These are phyloP conservation scores for Solanum chmielewskii DNA, from an alignment of 257 asterid species.

Conservation along the genomic window DNA sequence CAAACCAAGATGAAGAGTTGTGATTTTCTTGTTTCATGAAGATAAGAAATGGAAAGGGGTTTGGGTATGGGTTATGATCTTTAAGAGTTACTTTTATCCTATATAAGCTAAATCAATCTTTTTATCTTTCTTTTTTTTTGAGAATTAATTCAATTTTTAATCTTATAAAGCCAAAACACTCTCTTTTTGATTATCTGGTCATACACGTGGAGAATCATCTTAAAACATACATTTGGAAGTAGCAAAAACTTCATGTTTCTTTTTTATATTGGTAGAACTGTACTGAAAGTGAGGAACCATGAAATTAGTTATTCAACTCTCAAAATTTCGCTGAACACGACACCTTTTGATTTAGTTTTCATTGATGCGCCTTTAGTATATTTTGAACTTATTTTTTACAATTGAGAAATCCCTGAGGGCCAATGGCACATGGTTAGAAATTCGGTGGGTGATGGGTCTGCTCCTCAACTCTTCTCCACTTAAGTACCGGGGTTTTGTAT, in stretches of 20 bases:
- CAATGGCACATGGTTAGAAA: not conserved
- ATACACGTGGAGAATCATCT: not conserved
- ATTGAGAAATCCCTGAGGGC: not conserved
- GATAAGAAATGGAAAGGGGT: not conserved
- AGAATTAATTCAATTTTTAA: not conserved
- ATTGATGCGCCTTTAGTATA: not conserved
- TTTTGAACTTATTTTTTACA: not conserved
- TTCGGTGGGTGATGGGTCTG: not conserved
- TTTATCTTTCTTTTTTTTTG: not conserved
- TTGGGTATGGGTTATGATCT: not conserved
- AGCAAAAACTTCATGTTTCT: not conserved
- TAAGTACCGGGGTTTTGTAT: not conserved
- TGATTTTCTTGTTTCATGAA: not conserved
- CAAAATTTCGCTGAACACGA: not conserved
- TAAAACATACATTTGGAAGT: not conserved
- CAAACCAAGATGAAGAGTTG: not conserved
- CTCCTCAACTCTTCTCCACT: not conserved
- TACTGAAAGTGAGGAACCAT: not conserved
- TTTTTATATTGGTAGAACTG: not conserved
- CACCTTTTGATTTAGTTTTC: not conserved
- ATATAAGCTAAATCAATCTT: not conserved
- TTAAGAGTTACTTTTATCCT: not conserved
- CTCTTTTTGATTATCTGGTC: not conserved
- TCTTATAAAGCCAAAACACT: not conserved
- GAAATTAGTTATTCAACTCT: not conserved